Percentiles rank a stretch among this genome's conserved stretches.
Conservation (phyloP, 75 land plant genomes). For the Sequoia sempervirens region DNA sequence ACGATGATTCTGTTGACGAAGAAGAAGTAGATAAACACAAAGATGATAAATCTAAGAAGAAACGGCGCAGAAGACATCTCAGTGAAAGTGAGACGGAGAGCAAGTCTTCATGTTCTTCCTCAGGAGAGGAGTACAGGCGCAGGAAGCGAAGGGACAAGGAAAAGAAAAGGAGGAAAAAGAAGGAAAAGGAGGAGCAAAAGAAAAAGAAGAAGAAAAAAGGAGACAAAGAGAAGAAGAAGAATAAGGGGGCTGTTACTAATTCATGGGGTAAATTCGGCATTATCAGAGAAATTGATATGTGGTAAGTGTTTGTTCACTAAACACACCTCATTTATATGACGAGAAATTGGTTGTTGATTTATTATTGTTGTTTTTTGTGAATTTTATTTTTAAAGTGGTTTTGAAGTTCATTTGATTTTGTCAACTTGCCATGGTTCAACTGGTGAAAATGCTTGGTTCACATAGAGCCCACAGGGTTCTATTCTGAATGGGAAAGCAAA, state of each 20-base stretch:
- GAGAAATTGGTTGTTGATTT: neutral
- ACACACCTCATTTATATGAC: neutral
- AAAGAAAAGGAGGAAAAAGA: conserved; percentile 28
- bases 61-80: conserved; percentile 6
- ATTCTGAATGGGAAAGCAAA: too few species aligned
- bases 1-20: neutral
- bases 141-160: conserved; percentile 29
- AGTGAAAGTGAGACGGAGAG: neutral
- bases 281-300: conserved; percentile 92
- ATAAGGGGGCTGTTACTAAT: conserved; percentile 82
- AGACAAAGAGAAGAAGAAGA: conserved; percentile 57
- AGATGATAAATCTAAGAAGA: neutral
- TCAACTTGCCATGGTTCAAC: too few species aligned
- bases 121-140: conserved; percentile 28
- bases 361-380: neutral
- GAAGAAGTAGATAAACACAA: neutral
- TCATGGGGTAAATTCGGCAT: conserved; percentile 98
- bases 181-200: conserved; percentile 37
- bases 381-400: neutral
- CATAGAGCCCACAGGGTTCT: too few species aligned
- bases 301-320: conserved; percentile 34
- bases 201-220: conserved; percentile 65
- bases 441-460: too few species aligned
- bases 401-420: too few species aligned
- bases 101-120: conserved; percentile 20